Conservation (phyloP, 1,284 basidiomycete species). For the Moesziomyces sp. region DNA sequence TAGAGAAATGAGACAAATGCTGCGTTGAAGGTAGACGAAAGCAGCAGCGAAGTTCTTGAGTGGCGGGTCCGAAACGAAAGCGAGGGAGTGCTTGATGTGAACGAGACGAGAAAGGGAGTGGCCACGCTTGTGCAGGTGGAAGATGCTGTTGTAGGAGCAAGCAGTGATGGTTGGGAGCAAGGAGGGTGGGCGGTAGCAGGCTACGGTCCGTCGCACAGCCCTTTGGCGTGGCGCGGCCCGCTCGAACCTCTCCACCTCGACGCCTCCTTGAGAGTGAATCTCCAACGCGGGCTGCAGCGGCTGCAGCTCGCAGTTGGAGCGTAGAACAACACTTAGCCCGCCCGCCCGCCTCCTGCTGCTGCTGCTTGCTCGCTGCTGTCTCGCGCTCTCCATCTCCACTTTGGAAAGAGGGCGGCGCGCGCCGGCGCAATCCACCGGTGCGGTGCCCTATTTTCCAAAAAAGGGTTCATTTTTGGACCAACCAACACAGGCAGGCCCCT, state of each 20-base stretch:
- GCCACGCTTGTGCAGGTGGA: neutral
- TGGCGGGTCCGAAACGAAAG: too few species aligned
- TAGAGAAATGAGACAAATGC: too few species aligned
- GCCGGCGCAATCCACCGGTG: too few species aligned
- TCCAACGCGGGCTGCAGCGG: conserved; percentile 7
- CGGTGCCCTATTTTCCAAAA: neutral
- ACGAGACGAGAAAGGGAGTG: neutral
- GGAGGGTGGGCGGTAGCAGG: neutral
- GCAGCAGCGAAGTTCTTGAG: too few species aligned
- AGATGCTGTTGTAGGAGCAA: neutral
- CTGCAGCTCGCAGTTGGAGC: neutral
- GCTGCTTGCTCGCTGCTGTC: neutral
- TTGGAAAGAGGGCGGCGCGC: neutral
- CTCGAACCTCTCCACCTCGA: too few species aligned
- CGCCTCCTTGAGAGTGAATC: too few species aligned
- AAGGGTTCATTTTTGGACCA: conserved; percentile 10
- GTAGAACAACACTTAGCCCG: conserved; percentile 16
- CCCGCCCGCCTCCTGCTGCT: neutral
- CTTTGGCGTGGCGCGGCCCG: too few species aligned
- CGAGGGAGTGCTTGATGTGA: too few species aligned
- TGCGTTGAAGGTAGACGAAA: too few species aligned
- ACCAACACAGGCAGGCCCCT: conserved; percentile 3
- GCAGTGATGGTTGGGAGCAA: neutral
- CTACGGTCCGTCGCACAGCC: too few species aligned
- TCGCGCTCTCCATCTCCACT: neutral